Conservation (phyloP, 768 basidiomycete genomes). For the Lactifluus echinatus region DNA sequence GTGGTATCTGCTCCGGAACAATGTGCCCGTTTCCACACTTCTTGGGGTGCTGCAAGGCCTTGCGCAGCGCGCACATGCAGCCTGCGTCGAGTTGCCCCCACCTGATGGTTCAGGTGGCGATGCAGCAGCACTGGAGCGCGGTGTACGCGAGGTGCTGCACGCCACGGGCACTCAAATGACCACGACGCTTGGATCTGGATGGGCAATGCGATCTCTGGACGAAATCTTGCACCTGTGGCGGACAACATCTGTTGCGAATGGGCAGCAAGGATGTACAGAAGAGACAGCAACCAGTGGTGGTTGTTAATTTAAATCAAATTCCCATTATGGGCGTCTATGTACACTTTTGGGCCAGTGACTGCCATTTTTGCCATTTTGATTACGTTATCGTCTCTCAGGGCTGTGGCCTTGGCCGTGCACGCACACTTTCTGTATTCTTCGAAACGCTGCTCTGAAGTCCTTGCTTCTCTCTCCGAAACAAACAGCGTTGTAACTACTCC, state of each 20-base stretch:
- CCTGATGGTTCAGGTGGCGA: constrained; percentile 42
- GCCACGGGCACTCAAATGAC: constrained; percentile 78
- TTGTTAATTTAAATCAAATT: too few relatives aligned
- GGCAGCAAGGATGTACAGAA: not conserved
- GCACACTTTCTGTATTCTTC: not conserved
- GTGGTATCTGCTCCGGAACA: constrained; percentile 65
- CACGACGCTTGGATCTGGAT: constrained; percentile 58
- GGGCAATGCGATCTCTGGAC: constrained; percentile 62
- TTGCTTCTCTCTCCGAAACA: not conserved
- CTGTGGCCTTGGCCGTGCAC: too few relatives aligned
- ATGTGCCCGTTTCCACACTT: constrained; percentile 63
- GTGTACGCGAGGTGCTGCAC: constrained; percentile 81
- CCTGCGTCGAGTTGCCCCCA: constrained; percentile 40
- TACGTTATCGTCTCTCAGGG: too few relatives aligned
- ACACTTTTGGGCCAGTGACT: too few relatives aligned
- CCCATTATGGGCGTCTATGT: too few relatives aligned
- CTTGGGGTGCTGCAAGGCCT: constrained; percentile 52
- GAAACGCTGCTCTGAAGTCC: not conserved
- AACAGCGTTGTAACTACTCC: not conserved
- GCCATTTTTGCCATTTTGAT: too few relatives aligned
- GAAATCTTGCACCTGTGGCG: constrained; percentile 57
- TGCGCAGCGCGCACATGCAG: constrained; percentile 51
- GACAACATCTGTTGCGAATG: not conserved
- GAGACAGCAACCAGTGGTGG: not conserved
- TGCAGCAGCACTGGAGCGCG: constrained; percentile 33